Base-by-base conservation (phyloP, 352 stramenopile genomes). In the Aphanomyces astaci region DNA sequence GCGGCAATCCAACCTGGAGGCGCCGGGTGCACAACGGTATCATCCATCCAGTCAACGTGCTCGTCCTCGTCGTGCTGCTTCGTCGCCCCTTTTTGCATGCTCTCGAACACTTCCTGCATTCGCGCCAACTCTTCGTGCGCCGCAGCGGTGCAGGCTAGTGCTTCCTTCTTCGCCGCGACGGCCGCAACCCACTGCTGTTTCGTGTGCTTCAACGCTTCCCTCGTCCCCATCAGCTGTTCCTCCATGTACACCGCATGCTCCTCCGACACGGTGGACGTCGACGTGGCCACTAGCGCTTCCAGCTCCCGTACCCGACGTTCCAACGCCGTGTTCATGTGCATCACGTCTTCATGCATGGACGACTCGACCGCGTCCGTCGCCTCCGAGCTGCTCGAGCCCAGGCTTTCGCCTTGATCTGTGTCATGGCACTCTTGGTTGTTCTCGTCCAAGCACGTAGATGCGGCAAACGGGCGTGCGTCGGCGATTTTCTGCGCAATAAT, bases 101-200 rank as follows among this genome's bases (percentile, higher is more conserved):
- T 59, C 13, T 60, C 43, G 10, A 52, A 33, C 11, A 36, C 40
- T 59, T 68, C 62, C 22, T 57, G 45, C 24, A 89, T 64, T 9
- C 71, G 74, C 57, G 70, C 75, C 63, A 89, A 75, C 51, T 89
- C 77, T 25, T 76, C 69, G 39, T 86, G 78, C 15, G 79, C 75
- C 32, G 74, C 75, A 43, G 72, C 65, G 27, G 84, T 81, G 70
- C 79, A 86, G 66, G 82, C 78, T 56, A 87, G 79, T 7, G 85
- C 66, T 33, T 80, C 81, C 59, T 86, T 87, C 56, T 89, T 80
- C 22, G 77, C 84, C n/a, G 76, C 76, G 13, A 87, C 75, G 5
- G 81, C 81, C 17, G 79, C 75, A 40, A 77, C 80, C 79, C 79
- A 87, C 40, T 89, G 79, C 31, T 85, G 74, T 56, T 89, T 89